These are phyloP conservation scores for Leucocoprinus sp. DNA, from an alignment of 768 basidiomycete genomes.

Conservation along the genomic window DNA sequence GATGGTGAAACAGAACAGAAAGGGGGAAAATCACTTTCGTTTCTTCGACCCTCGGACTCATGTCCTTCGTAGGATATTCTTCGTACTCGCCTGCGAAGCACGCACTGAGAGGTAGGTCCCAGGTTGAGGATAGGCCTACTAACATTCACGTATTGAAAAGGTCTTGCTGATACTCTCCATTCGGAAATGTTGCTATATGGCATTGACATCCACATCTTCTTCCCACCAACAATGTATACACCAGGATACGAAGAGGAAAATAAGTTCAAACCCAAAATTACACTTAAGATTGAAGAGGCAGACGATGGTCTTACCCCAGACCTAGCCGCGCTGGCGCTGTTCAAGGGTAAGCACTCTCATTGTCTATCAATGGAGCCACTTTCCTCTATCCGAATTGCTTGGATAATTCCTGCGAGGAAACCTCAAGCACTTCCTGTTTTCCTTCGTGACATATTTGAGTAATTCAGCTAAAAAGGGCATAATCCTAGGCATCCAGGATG, in stretches of 20 bases:
- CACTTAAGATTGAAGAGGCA: constrained; percentile 62
- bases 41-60: constrained; percentile 65
- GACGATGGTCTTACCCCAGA: constrained; percentile 62
- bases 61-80: constrained; percentile 71
- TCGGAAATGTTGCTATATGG: constrained; percentile 74
- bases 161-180: constrained; percentile 75
- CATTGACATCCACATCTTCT: constrained; percentile 72
- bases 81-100: constrained; percentile 81
- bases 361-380: not conserved
- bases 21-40: constrained; percentile 69
- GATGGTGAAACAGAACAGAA: constrained; percentile 48
- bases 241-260: constrained; percentile 75
- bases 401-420: no score
- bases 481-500: constrained; percentile 54
- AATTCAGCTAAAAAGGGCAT: not conserved
- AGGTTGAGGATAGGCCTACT: not conserved
- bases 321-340: constrained; percentile 47
- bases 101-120: constrained; percentile 63
- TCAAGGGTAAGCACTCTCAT: constrained; percentile 39
- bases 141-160: constrained; percentile 27
- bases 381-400: constrained; percentile 2
- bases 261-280: constrained; percentile 67
- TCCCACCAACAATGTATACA: constrained; percentile 74
- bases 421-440: not conserved
- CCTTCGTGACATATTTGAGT: not conserved